Percentiles rank a stretch among this genome's conserved stretches.
Conservation (phyloP, 495 filamentous ascomycete species). For the Aspergillus biplanus region DNA sequence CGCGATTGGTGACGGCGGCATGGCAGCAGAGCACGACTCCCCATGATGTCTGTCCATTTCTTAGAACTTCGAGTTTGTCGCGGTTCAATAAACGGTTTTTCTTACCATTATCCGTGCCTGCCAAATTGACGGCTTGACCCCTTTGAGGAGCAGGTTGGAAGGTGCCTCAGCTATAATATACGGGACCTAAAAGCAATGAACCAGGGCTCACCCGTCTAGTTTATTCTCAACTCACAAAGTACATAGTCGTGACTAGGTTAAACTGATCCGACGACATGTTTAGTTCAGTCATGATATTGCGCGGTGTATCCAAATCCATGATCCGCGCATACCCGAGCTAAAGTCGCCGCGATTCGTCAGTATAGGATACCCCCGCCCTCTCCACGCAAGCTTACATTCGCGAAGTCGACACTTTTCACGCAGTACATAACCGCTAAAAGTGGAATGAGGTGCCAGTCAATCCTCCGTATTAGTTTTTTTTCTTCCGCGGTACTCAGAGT, state of each 20-base stretch:
- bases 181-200: constrained; percentile 37
- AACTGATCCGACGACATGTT: constrained; percentile 33
- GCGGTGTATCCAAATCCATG: constrained; percentile 37
- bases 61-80: neutral
- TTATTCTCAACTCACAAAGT: constrained; percentile 27
- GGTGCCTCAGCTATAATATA: constrained; percentile 51
- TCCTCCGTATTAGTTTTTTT: constrained; percentile 44
- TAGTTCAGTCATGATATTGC: constrained; percentile 49
- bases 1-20: constrained; percentile 38
- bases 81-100: neutral
- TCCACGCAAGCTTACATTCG: constrained; percentile 35
- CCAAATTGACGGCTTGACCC: constrained; percentile 42
- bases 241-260: constrained; percentile 33
- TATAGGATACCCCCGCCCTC: neutral
- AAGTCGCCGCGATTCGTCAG: neutral
- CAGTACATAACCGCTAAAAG: constrained; percentile 48
- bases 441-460: constrained; percentile 51
- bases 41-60: constrained; percentile 23
- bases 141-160: constrained; percentile 44
- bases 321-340: constrained; percentile 48
- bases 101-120: constrained; percentile 37
- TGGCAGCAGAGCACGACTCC: constrained; percentile 40
- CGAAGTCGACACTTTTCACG: constrained; percentile 47
- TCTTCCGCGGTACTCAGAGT: constrained; percentile 44
- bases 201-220: neutral